Percentiles rank a stretch among this genome's conserved stretches.
These are phyloP conservation scores for Scheffersomyces amazonensis DNA, from an alignment of 805 yeast genomes.

Conservation along the genomic window DNA sequence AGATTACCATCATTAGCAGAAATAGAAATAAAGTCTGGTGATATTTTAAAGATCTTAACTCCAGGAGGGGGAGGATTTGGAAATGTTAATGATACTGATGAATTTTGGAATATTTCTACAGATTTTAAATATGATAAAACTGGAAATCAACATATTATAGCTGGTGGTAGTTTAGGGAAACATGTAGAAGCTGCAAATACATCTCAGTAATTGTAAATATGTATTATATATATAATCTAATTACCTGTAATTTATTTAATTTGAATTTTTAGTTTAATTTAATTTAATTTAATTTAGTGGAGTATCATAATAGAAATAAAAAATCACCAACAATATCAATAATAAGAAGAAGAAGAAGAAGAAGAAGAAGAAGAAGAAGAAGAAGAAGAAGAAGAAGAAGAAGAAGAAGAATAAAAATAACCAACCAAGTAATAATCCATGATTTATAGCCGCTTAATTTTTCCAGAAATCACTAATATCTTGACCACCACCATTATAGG, in stretches of 20 bases:
- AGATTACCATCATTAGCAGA: conserved; percentile 29
- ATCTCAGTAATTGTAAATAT: conserved; percentile 17
- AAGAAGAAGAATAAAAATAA: too few species aligned
- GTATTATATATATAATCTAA: neutral
- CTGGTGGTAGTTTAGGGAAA: conserved; percentile 19
- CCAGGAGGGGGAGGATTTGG: conserved; percentile 49
- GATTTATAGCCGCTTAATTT: too few species aligned
- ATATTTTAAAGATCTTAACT: conserved; percentile 35
- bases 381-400: too few species aligned
- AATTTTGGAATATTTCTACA: neutral
- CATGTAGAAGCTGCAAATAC: conserved; percentile 16
- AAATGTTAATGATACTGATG: conserved; percentile 3
- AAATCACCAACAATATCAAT: too few species aligned
- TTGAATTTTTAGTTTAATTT: too few species aligned
- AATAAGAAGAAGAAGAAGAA: too few species aligned
- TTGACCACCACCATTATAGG: conserved; percentile 60
- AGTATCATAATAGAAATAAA: too few species aligned
- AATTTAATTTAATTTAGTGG: too few species aligned
- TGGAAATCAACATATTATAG: conserved; percentile 6
- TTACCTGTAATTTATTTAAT: too few species aligned
- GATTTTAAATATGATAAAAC: too few species aligned
- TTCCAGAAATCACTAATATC: conserved; percentile 53
- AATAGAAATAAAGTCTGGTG: conserved; percentile 33
- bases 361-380: too few species aligned
- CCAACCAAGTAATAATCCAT: too few species aligned